Evolutionary conservation across 2,329 filamentous ascomycete species (phyloP), one percentile per base, ranked within the genome.

Genomic region (Apiospora kogelbergensis): DNA sequence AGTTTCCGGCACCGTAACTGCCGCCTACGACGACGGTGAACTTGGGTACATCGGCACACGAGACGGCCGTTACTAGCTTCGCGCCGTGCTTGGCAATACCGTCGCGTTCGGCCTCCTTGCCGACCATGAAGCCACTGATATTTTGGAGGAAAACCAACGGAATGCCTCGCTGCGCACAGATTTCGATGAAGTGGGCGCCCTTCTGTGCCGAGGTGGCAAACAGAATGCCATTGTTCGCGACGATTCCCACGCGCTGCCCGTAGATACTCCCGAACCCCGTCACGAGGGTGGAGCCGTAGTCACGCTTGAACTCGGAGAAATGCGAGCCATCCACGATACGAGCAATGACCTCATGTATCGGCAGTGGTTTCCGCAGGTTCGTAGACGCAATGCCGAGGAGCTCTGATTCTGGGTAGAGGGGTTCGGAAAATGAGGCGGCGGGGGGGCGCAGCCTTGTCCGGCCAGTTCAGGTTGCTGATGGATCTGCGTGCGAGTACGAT

Each of bases 101-200:
- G 67, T 95, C 95, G 68, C 92, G 91, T 82, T 99, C 96, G 0
- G 95, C 94, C 75, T 96, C 93, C 22, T 90, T 88, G 57, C 96
- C 96, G 41, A 99, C 96, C 96, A 99, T 99, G 87, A 99, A 99
- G 57, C 96, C 96, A 6, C 91, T 91, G 78, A 99, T 98, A 80
- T 99, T 98, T 80, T 99, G 96, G 24, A 99, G 84, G 82, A 98
- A 98, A 66, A 98, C 87, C 11, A 98, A 85, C 0, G 96, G 95
- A 68, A 98, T 93, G 67, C 93, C 90, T 68, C 96, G 91, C 81
- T 98, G 94, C 40, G 92, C 88, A 83, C 95, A 98, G 5, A 99
- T 89, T 81, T 99, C 93, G 76, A 98, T 94, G 80, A 99, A 99
- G 82, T 99, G 96, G 0, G 96, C 94, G 44, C 95, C 96, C 82